Evolutionary conservation across 2,329 filamentous ascomycete genomes (phyloP).

Genomic region (Ascochyta viciae-villosae): DNA sequence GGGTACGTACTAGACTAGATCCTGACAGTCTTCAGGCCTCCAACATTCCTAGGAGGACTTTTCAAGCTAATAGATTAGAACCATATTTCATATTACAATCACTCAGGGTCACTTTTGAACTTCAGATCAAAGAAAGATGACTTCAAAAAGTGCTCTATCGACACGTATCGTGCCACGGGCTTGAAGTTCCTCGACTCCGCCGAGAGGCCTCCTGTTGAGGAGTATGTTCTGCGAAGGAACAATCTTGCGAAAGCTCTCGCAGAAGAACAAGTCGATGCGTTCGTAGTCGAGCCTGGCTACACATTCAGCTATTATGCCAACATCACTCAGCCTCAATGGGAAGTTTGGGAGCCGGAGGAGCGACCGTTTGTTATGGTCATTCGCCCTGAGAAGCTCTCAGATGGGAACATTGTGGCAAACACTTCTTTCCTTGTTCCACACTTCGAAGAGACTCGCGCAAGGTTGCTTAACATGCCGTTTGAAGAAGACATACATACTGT

Average conservation of each 20-base stretch:
- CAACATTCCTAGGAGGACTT: no score
- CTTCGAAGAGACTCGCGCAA: conserved; percentile 67
- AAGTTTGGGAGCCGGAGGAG: conserved; percentile 70
- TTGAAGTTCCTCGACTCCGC: conserved; percentile 61
- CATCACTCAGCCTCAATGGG: conserved; percentile 67
- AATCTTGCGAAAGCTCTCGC: conserved; percentile 64
- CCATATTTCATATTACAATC: background rate
- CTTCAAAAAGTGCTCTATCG: conserved; percentile 61
- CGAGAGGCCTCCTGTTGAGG: conserved; percentile 56
- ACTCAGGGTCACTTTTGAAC: background rate
- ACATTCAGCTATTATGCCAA: conserved; percentile 71
- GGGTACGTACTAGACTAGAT: conserved; percentile 2
- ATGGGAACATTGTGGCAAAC: conserved; percentile 58
- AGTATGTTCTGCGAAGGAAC: conserved; percentile 64
- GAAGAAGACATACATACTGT: conserved; percentile 61
- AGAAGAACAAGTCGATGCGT: conserved; percentile 61
- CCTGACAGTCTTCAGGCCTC: background rate
- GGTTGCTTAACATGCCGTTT: conserved; percentile 65
- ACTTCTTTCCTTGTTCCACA: conserved; percentile 66
- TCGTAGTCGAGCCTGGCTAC: conserved; percentile 69
- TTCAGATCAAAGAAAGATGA: conserved; percentile 12
- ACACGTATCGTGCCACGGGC: conserved; percentile 56
- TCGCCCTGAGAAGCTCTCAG: conserved; percentile 52
- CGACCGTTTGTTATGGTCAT: conserved; percentile 69
- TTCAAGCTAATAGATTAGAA: background rate